These are phyloP conservation scores for Rubia peregrina DNA, from an alignment of 305 asterid species.

Conservation along the genomic window DNA sequence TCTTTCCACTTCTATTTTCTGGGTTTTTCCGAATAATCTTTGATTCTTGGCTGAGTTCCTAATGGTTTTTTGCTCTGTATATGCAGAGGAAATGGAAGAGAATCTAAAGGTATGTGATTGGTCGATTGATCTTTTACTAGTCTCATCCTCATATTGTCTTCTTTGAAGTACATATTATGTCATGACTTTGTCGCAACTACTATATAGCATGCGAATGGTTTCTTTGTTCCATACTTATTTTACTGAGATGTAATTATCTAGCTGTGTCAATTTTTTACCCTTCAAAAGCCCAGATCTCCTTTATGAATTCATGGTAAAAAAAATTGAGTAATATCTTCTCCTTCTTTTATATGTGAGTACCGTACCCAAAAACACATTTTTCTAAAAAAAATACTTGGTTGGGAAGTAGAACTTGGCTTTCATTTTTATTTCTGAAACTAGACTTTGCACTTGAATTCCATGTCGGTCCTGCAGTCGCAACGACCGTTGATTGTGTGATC, in stretches of 20 bases:
- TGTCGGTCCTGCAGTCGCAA: too few species aligned
- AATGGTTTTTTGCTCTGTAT: not conserved
- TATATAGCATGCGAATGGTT: too few species aligned
- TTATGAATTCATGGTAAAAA: not conserved
- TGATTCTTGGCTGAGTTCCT: slow-evolving; percentile 2
- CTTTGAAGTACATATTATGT: not conserved
- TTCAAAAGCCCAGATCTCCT: not conserved
- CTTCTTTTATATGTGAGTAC: too few species aligned
- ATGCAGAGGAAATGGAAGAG: slow-evolving; percentile 10
- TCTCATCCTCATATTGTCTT: not conserved
- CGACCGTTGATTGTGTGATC: too few species aligned
- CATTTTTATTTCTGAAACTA: too few species aligned
- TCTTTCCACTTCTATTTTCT: not conserved
- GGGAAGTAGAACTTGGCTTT: too few species aligned
- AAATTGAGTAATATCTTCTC: not conserved
- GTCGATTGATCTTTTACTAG: not conserved
- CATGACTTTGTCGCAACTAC: too few species aligned
- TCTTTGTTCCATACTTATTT: too few species aligned
- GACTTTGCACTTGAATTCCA: too few species aligned
- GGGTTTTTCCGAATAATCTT: not conserved
- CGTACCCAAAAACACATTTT: too few species aligned
- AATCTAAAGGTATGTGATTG: slow-evolving; percentile 8
- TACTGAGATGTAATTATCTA: too few species aligned
- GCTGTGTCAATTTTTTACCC: not conserved
- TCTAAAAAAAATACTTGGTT: too few species aligned